Evolutionary conservation across 768 basidiomycete species (phyloP).

Genomic region (Austroboletus eburneus): DNA sequence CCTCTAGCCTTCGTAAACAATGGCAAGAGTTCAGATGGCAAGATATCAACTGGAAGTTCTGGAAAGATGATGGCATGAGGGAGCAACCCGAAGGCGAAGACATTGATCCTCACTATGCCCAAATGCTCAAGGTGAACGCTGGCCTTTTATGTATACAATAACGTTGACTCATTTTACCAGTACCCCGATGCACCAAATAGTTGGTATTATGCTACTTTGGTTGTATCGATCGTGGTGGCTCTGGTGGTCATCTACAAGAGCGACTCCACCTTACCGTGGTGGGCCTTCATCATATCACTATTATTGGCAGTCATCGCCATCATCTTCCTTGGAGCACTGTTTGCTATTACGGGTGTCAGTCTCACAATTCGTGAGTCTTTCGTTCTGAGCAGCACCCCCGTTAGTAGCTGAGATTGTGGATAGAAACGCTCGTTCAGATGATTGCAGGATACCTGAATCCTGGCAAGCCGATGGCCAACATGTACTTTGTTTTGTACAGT

Average conservation of each 20-base stretch:
- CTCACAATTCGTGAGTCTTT: constrained; percentile 12
- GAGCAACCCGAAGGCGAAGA: constrained; percentile 33
- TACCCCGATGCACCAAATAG: constrained; percentile 32
- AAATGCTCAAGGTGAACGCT: constrained; percentile 46
- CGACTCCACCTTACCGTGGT: constrained; percentile 55
- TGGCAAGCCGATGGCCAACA: constrained; percentile 42
- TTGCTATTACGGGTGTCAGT: constrained; percentile 42
- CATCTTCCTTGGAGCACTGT: constrained; percentile 52
- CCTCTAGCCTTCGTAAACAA: constrained; percentile 23
- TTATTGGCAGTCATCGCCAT: constrained; percentile 48
- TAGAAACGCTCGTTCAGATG: constrained; percentile 33
- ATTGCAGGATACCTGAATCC: constrained; percentile 34
- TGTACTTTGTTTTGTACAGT: constrained; percentile 42
- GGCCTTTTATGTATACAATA: background rate
- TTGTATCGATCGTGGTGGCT: constrained; percentile 42
- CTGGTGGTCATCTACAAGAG: constrained; percentile 53
- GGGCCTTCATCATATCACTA: constrained; percentile 49
- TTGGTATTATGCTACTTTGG: constrained; percentile 30
- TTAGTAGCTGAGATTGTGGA: background rate
- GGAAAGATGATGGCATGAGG: constrained; percentile 21
- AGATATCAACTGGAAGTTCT: constrained; percentile 39
- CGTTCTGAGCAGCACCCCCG: background rate
- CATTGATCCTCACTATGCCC: constrained; percentile 52
- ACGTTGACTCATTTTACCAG: constrained; percentile 23
- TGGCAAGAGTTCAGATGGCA: constrained; percentile 23